Percentiles rank a stretch among this genome's conserved stretches.
phyloP scores from a whole-genome alignment of 2,329 filamentous ascomycete genomes.

The Talaromyces sp. region DNA sequence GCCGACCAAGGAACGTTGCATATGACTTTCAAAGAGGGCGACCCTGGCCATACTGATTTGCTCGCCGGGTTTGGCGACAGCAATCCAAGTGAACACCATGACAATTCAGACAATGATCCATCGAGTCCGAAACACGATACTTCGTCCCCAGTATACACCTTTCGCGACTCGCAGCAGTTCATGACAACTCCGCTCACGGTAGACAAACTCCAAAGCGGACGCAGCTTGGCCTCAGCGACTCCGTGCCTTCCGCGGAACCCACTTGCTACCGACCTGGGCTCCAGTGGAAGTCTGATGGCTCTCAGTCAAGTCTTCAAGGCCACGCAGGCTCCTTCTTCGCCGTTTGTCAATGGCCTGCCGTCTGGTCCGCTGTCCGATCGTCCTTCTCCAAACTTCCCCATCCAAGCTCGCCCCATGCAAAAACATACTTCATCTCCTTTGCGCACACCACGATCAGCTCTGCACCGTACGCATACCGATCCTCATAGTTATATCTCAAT shows the following conservation, averaged over 20 bases:
- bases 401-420: slow-evolving; percentile 31
- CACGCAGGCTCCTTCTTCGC: slow-evolving; percentile 45
- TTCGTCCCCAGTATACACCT: slow-evolving; percentile 34
- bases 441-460: slow-evolving; percentile 24
- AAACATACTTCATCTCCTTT: slow-evolving; percentile 34
- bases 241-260: slow-evolving; percentile 40
- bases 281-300: slow-evolving; percentile 36
- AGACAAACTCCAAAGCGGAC: slow-evolving; percentile 27
- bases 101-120: slow-evolving; percentile 43
- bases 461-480: slow-evolving; percentile 34
- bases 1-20: slow-evolving; percentile 22
- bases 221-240: slow-evolving; percentile 25
- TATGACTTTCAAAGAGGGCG: slow-evolving; percentile 34
- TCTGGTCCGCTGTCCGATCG: slow-evolving; percentile 40
- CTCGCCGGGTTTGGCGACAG: slow-evolving; percentile 32
- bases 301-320: slow-evolving; percentile 45
- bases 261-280: slow-evolving; percentile 29
- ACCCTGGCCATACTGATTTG: slow-evolving; percentile 40
- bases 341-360: slow-evolving; percentile 30
- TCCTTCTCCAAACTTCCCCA: slow-evolving; percentile 45
- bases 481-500: slow-evolving; percentile 41
- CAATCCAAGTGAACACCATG: slow-evolving; percentile 11
- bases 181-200: slow-evolving; percentile 36
- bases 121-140: slow-evolving; percentile 25
- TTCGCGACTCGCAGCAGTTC: slow-evolving; percentile 44